Evolutionary conservation across 1,284 basidiomycete genomes (phyloP).

Genomic region (Moniliella sp.): DNA sequence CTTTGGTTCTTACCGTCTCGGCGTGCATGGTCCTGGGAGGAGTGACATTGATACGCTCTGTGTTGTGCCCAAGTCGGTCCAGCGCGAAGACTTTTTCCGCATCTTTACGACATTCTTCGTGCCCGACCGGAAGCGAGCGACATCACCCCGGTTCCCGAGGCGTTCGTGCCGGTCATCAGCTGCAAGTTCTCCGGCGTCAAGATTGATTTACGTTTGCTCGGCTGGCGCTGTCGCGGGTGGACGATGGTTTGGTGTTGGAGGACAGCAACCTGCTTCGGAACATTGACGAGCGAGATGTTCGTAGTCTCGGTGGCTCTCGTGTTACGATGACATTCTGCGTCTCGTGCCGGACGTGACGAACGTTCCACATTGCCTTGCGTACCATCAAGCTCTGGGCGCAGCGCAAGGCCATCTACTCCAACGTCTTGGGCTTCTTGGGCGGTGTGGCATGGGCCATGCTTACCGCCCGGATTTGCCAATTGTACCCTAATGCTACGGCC

Average conservation of each 20-base stretch:
- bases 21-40: constrained; percentile 86
- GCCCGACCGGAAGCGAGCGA: constrained; percentile 67
- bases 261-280: constrained; percentile 84
- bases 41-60: constrained; percentile 96
- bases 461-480: constrained; percentile 89
- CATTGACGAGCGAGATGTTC: constrained; percentile 77
- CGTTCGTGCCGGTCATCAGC: constrained; percentile 85
- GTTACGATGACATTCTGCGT: constrained; percentile 90
- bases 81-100: constrained; percentile 85
- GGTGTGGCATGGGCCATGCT: constrained; percentile 98
- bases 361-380: constrained; percentile 77
- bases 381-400: constrained; percentile 97
- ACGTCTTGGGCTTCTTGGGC: constrained; percentile 89
- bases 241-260: constrained; percentile 69
- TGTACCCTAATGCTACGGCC: constrained; percentile 83
- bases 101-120: constrained; percentile 71
- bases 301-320: constrained; percentile 80
- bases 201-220: constrained; percentile 77
- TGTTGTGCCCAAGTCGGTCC: constrained; percentile 86
- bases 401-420: constrained; percentile 86
- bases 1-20: constrained; percentile 62
- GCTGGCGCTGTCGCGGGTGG: constrained; percentile 58
- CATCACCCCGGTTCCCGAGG: constrained; percentile 77
- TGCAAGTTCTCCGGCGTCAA: constrained; percentile 75
- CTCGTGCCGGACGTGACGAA: constrained; percentile 80